phyloP scores from a whole-genome alignment of 352 stramenopile genomes.

The Thraustotheca clavata region DNA sequence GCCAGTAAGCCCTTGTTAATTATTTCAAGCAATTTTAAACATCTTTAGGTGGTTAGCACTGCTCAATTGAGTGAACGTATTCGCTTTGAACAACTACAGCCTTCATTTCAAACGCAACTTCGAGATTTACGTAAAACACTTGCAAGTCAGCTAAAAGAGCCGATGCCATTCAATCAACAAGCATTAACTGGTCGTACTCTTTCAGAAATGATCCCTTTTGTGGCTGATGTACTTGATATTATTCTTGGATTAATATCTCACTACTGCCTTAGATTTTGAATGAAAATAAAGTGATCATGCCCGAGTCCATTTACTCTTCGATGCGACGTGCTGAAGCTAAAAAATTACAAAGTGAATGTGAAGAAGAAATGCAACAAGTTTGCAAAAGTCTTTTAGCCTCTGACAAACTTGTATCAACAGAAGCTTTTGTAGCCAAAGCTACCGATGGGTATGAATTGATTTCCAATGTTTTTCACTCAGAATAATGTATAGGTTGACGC shows the following conservation, averaged over 20 bases:
- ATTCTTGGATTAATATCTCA: not conserved
- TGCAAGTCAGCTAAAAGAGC: constrained; percentile 56
- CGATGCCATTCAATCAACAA: constrained; percentile 69
- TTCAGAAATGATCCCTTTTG: constrained; percentile 57
- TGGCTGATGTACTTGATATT: constrained; percentile 16
- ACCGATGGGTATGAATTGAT: constrained; percentile 32
- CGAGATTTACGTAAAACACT: constrained; percentile 61
- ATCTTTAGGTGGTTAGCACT: constrained; percentile 39
- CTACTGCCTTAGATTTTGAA: constrained; percentile 71
- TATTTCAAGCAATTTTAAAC: not conserved
- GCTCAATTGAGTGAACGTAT: constrained; percentile 74
- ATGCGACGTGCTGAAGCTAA: constrained; percentile 74
- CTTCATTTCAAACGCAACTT: constrained; percentile 65
- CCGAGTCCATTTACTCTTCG: constrained; percentile 82
- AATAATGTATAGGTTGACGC: not conserved
- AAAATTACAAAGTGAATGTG: constrained; percentile 43
- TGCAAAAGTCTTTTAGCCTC: constrained; percentile 47
- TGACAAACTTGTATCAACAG: constrained; percentile 50
- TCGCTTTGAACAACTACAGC: constrained; percentile 74
- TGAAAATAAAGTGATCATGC: constrained; percentile 82
- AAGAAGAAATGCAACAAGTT: constrained; percentile 50
- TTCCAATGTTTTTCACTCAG: constrained; percentile 37
- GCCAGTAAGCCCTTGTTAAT: constrained; percentile 29
- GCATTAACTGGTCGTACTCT: constrained; percentile 62
- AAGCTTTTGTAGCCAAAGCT: constrained; percentile 28